A percentile compares a stretch with the other conserved stretches of the same genome.
Conservation (phyloP, 2,329 filamentous ascomycete species). For the Colletotrichum karsti region DNA sequence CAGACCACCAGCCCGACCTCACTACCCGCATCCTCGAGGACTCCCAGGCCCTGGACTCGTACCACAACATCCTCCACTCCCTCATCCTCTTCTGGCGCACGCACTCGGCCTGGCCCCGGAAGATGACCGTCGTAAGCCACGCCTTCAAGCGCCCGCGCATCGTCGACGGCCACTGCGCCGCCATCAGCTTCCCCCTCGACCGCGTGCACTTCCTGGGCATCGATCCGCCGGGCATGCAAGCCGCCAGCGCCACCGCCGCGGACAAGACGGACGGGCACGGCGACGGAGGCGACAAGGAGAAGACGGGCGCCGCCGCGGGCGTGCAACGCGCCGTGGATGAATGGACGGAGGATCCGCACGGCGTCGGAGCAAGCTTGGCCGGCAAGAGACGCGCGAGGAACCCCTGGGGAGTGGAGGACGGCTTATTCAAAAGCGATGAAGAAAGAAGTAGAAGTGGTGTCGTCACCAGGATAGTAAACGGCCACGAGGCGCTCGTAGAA, state of each 20-base stretch:
- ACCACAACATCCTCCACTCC: slow-evolving; percentile 84
- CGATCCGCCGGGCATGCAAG: slow-evolving; percentile 63
- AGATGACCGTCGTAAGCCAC: slow-evolving; percentile 73
- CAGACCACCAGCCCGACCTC: not conserved
- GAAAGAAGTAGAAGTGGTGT: slow-evolving; percentile 47
- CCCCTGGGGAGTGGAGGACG: slow-evolving; percentile 54
- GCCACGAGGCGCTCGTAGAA: slow-evolving; percentile 50
- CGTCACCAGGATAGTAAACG: slow-evolving; percentile 41
- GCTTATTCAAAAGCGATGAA: slow-evolving; percentile 49
- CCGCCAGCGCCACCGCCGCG: slow-evolving; percentile 1
- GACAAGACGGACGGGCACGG: slow-evolving; percentile 26
- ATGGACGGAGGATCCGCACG: slow-evolving; percentile 63
- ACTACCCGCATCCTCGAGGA: slow-evolving; percentile 65
- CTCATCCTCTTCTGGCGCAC: slow-evolving; percentile 66
- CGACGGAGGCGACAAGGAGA: slow-evolving; percentile 33
- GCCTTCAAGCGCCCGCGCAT: slow-evolving; percentile 74
- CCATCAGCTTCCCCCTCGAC: slow-evolving; percentile 62
- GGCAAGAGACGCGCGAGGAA: slow-evolving; percentile 60
- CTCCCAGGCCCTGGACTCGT: slow-evolving; percentile 81
- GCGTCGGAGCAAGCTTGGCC: slow-evolving; percentile 51
- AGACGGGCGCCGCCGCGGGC: slow-evolving; percentile 51
- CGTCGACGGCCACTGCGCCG: slow-evolving; percentile 69
- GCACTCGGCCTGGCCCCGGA: slow-evolving; percentile 60
- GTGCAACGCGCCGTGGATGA: slow-evolving; percentile 52
- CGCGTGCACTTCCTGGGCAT: slow-evolving; percentile 66